These are phyloP conservation scores for Phyllosticta citriasiana DNA, from an alignment of 2,329 filamentous ascomycete species.

Conservation along the genomic window DNA sequence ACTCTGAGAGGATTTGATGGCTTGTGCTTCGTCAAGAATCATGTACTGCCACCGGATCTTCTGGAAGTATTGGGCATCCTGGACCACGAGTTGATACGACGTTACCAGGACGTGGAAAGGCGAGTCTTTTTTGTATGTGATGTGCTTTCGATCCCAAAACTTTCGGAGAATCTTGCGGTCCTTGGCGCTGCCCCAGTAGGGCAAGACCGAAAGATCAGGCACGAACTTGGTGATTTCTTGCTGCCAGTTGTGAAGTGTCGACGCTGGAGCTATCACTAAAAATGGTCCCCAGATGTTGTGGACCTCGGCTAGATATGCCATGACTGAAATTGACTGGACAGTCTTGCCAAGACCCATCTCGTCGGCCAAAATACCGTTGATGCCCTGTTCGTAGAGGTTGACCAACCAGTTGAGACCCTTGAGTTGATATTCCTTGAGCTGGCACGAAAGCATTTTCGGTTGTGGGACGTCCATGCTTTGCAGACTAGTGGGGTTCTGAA, in stretches of 20 bases:
- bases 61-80: conserved; percentile 94
- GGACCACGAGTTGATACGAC: conserved; percentile 93
- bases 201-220: conserved; percentile 84
- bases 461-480: conserved; percentile 92
- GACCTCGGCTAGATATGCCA: conserved; percentile 95
- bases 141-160: conserved; percentile 98
- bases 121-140: conserved; percentile 86
- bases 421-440: conserved; percentile 96
- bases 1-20: conserved; percentile 95
- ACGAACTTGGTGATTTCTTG: conserved; percentile 96
- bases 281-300: conserved; percentile 99
- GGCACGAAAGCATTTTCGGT: conserved; percentile 83
- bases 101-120: conserved; percentile 95
- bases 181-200: conserved; percentile 92
- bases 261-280: conserved; percentile 89
- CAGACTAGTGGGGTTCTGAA: conserved; percentile 93
- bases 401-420: conserved; percentile 99
- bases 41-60: conserved; percentile 99
- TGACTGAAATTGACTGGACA: conserved; percentile 96
- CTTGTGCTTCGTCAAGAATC: conserved; percentile 97
- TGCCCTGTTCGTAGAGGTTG: conserved; percentile 97
- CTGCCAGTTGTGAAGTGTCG: conserved; percentile 98
- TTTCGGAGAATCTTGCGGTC: conserved; percentile 95
- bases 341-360: conserved; percentile 99
- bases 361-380: conserved; percentile 97